These are phyloP conservation scores for Castanea mollissima DNA, from an alignment of 306 rosid genomes.

Conservation along the genomic window DNA sequence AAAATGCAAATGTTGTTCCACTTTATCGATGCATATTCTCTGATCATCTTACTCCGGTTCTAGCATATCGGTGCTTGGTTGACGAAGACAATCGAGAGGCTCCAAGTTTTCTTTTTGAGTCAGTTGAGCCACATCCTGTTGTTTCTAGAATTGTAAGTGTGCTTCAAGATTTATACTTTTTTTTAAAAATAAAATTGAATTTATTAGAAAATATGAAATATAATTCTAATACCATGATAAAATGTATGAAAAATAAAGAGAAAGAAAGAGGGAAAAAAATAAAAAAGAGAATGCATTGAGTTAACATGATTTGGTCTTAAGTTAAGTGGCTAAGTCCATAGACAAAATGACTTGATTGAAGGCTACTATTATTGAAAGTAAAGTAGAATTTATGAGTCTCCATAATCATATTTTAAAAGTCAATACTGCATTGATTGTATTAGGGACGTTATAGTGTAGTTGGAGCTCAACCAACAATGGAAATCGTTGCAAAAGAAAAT, in stretches of 20 bases:
- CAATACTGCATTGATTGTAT: conserved; percentile 21
- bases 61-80: conserved; percentile 70
- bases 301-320: too few species aligned
- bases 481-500: conserved; percentile 76
- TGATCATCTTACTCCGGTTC: conserved; percentile 77
- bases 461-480: conserved; percentile 76
- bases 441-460: conserved; percentile 88
- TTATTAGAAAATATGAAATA: too few species aligned
- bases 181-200: not conserved
- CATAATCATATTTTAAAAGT: not conserved
- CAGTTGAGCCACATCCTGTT: conserved; percentile 56
- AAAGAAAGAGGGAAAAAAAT: too few species aligned
- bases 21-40: conserved; percentile 61
- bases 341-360: too few species aligned
- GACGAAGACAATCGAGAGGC: conserved; percentile 68
- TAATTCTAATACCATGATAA: too few species aligned
- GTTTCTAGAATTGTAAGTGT: conserved; percentile 31
- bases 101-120: conserved; percentile 86
- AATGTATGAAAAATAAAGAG: too few species aligned
- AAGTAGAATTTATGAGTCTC: not conserved
- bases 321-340: too few species aligned
- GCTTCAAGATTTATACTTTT: not conserved
- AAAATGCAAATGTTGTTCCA: conserved; percentile 63
- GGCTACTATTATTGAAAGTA: too few species aligned
- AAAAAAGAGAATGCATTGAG: too few species aligned